A percentile compares a stretch with the other conserved stretches of the same genome.
phyloP scores from a whole-genome alignment of 139 green algal species.

The Astrephomene gubernaculifera region DNA sequence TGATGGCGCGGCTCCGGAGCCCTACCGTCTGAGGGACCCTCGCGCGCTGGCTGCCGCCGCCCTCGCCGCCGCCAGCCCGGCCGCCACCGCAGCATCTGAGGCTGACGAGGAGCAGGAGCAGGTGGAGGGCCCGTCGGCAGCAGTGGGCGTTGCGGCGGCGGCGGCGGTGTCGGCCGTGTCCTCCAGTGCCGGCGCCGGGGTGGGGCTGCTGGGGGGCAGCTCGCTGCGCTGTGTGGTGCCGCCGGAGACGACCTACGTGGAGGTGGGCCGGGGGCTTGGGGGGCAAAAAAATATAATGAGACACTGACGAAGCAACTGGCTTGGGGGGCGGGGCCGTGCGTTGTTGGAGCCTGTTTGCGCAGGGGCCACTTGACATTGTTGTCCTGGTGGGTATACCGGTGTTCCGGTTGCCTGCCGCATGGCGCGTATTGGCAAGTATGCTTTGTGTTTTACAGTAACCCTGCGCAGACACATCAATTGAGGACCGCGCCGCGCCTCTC shows the following conservation, averaged over 20 bases:
- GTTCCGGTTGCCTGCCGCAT: too few relatives aligned
- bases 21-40: neutral
- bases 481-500: too few relatives aligned
- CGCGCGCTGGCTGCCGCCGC: neutral
- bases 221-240: conserved; percentile 12
- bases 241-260: conserved; percentile 10
- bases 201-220: neutral
- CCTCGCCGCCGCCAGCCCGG: neutral
- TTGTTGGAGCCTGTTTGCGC: too few relatives aligned
- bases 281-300: too few relatives aligned
- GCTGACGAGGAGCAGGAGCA: conserved; percentile 10
- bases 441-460: too few relatives aligned
- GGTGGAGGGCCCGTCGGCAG: conserved; percentile 35
- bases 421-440: too few relatives aligned
- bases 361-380: too few relatives aligned
- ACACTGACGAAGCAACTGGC: too few relatives aligned
- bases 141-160: neutral
- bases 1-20: neutral
- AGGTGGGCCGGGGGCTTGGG: too few relatives aligned
- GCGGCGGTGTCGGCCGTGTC: neutral
- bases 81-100: neutral
- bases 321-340: too few relatives aligned
- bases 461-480: too few relatives aligned
- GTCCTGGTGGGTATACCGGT: too few relatives aligned
- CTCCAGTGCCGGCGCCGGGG: neutral